Conservation (phyloP, 148 eudicot species). For the Rhododendron griersonianum region DNA sequence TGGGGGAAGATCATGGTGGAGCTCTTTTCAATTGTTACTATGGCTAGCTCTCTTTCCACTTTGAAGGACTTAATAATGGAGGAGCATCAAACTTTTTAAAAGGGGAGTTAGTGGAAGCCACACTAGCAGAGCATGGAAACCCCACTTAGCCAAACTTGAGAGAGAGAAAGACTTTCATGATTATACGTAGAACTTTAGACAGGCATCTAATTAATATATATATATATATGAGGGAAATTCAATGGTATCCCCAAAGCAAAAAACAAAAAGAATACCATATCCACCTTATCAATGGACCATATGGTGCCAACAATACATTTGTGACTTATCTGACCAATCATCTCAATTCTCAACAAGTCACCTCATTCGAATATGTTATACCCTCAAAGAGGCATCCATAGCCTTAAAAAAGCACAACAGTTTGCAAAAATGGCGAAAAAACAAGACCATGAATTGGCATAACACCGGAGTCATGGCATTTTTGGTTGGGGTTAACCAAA, state of each 20-base stretch:
- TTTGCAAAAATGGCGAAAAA: no score
- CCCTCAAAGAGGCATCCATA: no score
- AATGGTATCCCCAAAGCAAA: neutral
- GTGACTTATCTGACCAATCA: no score
- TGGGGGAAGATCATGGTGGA: neutral
- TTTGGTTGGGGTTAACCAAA: no score
- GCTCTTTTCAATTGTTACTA: neutral
- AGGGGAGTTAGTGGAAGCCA: slow-evolving; percentile 7
- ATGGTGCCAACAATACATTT: neutral
- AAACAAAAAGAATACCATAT: neutral
- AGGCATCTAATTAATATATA: neutral
- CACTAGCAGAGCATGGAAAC: slow-evolving; percentile 1
- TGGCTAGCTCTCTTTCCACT: neutral
- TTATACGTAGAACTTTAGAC: neutral
- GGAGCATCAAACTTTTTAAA: neutral
- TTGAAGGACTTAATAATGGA: neutral
- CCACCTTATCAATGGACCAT: neutral
- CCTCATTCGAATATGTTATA: neutral
- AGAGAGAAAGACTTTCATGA: neutral
- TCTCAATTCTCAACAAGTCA: neutral
- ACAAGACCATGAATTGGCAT: no score
- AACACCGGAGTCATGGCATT: no score
- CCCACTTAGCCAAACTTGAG: neutral
- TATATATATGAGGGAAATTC: neutral
- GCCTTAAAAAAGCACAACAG: no score